These are phyloP conservation scores for Rhizopus delemar DNA, from an alignment of 371 early-diverging fungal species.

Conservation along the genomic window DNA sequence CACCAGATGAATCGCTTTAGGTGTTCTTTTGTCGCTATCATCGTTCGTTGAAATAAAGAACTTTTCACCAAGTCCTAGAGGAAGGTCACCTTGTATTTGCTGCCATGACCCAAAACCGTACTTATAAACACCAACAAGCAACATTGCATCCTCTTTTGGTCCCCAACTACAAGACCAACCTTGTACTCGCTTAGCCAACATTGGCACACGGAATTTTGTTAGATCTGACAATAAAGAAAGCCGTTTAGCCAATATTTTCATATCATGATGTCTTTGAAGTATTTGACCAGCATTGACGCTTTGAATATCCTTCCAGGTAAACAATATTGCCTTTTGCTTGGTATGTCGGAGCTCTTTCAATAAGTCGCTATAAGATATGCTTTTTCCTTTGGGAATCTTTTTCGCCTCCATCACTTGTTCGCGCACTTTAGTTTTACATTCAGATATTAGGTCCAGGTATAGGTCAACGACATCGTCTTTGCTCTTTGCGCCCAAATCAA, in stretches of 20 bases:
- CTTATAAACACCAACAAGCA: conserved; percentile 89
- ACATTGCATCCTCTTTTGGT: conserved; percentile 92
- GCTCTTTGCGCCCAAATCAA: conserved; percentile 75
- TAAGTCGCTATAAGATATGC: conserved; percentile 39
- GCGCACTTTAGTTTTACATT: conserved; percentile 74
- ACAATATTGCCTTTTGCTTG: conserved; percentile 75
- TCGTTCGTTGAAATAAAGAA: conserved; percentile 70
- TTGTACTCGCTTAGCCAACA: conserved; percentile 76
- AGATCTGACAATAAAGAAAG: conserved; percentile 27
- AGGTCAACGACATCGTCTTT: conserved; percentile 58
- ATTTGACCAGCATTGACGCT: conserved; percentile 84
- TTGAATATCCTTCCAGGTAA: conserved; percentile 77
- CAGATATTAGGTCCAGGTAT: conserved; percentile 63
- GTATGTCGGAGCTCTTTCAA: conserved; percentile 56
- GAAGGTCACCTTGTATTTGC: conserved; percentile 77
- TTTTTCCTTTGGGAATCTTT: not conserved
- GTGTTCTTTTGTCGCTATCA: conserved; percentile 58
- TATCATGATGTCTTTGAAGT: conserved; percentile 63
- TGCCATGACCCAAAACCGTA: conserved; percentile 96
- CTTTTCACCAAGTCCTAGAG: conserved; percentile 77
- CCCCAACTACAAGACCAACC: conserved; percentile 92
- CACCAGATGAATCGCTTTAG: conserved; percentile 81
- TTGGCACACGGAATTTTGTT: conserved; percentile 63
- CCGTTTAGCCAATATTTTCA: conserved; percentile 46
- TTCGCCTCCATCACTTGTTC: conserved; percentile 37